Evolutionary conservation across 768 basidiomycete genomes (phyloP).

Genomic region (Mycena venus): DNA sequence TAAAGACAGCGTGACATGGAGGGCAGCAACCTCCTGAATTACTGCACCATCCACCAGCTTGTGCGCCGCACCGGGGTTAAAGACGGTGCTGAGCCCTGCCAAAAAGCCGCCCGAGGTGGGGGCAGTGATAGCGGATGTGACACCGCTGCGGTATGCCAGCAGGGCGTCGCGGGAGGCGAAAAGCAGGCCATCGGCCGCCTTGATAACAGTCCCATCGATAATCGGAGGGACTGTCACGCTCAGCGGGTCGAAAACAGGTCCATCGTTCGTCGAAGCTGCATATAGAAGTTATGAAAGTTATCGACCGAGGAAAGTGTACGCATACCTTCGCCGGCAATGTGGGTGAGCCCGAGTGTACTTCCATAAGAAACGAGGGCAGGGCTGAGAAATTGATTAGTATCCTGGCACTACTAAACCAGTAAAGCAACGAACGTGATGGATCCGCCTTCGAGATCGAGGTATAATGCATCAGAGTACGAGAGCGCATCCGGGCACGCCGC

Average conservation of each 20-base stretch:
- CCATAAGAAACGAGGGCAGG: constrained; percentile 28
- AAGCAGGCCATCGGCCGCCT: constrained; percentile 74
- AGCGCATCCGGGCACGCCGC: not conserved
- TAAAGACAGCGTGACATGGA: constrained; percentile 68
- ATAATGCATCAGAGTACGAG: not conserved
- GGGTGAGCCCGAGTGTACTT: constrained; percentile 35
- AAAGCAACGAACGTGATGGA: constrained; percentile 18
- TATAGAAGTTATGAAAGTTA: constrained; percentile 65
- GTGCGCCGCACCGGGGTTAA: constrained; percentile 73
- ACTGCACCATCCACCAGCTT: constrained; percentile 74
- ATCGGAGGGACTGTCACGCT: constrained; percentile 39
- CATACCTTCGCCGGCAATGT: constrained; percentile 68
- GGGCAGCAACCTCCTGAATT: constrained; percentile 69
- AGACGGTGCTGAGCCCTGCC: constrained; percentile 73
- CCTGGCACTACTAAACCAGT: not conserved
- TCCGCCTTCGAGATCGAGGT: constrained; percentile 32
- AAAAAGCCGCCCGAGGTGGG: constrained; percentile 71
- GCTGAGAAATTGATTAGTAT: not conserved
- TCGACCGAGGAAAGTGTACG: constrained; percentile 61
- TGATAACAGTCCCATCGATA: constrained; percentile 61
- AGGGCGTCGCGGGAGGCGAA: constrained; percentile 48
- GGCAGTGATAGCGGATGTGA: constrained; percentile 77
- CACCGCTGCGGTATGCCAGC: constrained; percentile 76
- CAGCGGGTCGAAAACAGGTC: constrained; percentile 67
- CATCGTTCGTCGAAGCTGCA: constrained; percentile 79